Evolutionary conservation across 768 basidiomycete genomes (phyloP).

Genomic region (Rubroboletus satanas): DNA sequence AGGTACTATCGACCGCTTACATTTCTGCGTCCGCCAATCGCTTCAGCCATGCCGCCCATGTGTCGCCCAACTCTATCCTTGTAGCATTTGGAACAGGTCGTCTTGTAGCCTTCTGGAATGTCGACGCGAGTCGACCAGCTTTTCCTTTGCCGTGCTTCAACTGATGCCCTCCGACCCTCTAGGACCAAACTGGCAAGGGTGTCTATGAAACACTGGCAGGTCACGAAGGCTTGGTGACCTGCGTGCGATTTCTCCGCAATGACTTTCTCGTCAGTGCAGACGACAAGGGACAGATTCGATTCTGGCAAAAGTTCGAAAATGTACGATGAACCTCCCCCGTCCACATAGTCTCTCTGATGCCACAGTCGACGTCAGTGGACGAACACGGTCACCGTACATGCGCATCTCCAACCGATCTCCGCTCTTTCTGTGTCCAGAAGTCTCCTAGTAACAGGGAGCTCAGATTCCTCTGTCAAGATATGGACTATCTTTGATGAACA

Average conservation of each 20-base stretch:
- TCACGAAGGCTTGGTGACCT: constrained; percentile 72
- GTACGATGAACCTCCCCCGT: constrained; percentile 12
- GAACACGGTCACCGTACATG: constrained; percentile 40
- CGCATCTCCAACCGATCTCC: constrained; percentile 69
- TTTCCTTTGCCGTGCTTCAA: background rate
- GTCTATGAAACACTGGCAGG: constrained; percentile 70
- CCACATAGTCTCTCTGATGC: constrained; percentile 12
- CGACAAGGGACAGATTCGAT: constrained; percentile 60
- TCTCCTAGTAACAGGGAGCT: constrained; percentile 71
- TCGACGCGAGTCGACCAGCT: constrained; percentile 37
- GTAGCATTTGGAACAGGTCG: constrained; percentile 58
- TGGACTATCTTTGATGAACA: constrained; percentile 48
- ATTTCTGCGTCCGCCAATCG: constrained; percentile 49
- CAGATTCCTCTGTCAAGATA: constrained; percentile 74
- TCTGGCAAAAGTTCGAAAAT: constrained; percentile 50
- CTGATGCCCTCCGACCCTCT: constrained; percentile 7
- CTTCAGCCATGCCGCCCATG: constrained; percentile 37
- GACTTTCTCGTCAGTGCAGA: constrained; percentile 67
- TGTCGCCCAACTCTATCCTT: constrained; percentile 30
- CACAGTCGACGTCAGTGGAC: constrained; percentile 51
- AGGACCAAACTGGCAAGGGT: constrained; percentile 52
- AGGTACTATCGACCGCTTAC: constrained; percentile 33
- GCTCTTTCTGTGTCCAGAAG: constrained; percentile 51
- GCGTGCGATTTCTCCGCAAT: constrained; percentile 60
- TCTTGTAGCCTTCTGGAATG: constrained; percentile 57